Evolutionary conservation across 352 stramenopile genomes (phyloP).

Genomic region (Thalassiosira mediterranea): DNA sequence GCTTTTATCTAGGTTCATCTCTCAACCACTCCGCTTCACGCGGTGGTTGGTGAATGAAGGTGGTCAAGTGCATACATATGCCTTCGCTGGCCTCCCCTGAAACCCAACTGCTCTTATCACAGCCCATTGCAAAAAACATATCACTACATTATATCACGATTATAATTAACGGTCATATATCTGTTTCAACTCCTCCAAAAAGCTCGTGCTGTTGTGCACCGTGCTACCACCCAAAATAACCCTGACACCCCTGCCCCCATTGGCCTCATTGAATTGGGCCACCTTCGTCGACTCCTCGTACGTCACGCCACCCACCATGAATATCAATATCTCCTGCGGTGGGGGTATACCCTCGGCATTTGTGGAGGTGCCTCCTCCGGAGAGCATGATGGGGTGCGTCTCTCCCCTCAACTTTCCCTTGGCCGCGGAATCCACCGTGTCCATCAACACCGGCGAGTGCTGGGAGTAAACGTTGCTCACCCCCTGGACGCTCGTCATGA

Average conservation of each 20-base stretch:
- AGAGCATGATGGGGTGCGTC: slow-evolving; percentile 75
- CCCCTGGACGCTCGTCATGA: slow-evolving; percentile 91
- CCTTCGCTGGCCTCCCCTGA: no score
- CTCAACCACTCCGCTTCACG: no score
- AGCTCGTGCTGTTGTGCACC: slow-evolving; percentile 97
- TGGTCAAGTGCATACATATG: no score
- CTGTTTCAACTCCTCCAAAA: slow-evolving; percentile 91
- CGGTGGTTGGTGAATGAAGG: no score
- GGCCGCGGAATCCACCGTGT: slow-evolving; percentile 87
- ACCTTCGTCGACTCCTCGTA: slow-evolving; percentile 99
- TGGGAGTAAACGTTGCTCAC: slow-evolving; percentile 99
- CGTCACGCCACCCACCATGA: slow-evolving; percentile 96
- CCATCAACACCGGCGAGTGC: slow-evolving; percentile 95
- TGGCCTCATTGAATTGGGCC: slow-evolving; percentile 92
- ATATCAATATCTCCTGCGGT: slow-evolving; percentile 94
- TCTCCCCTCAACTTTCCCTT: slow-evolving; percentile 87
- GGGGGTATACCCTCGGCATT: slow-evolving; percentile 49
- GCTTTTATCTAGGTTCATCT: no score
- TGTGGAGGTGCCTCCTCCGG: slow-evolving; percentile 21
- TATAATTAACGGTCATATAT: slow-evolving; percentile 4
- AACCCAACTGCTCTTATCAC: no score
- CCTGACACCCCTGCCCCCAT: slow-evolving; percentile 85
- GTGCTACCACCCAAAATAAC: slow-evolving; percentile 94
- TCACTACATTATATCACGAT: no score
- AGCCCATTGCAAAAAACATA: no score